Percentiles rank a stretch among this genome's conserved stretches.
Conservation (phyloP, 1,139 yeast species). For the Taphrina wiesneri region DNA sequence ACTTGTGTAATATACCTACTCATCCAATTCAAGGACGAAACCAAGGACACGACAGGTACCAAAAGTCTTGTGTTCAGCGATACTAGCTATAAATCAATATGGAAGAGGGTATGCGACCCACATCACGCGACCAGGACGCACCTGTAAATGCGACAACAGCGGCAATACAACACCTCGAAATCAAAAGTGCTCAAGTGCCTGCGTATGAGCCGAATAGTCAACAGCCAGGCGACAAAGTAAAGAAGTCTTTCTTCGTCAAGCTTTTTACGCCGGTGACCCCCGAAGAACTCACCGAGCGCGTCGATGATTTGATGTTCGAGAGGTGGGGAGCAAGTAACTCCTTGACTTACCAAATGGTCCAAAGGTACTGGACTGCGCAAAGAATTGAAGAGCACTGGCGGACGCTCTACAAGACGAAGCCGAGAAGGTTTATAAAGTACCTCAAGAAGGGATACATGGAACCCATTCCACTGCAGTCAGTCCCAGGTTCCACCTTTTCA, state of each 20-base stretch:
- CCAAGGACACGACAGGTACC: too few species aligned
- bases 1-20: neutral
- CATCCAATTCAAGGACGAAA: neutral
- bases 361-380: conserved; percentile 14
- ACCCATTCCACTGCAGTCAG: conserved; percentile 5
- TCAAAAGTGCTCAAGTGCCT: neutral
- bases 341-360: conserved; percentile 3
- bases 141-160: neutral
- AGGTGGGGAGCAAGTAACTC: conserved; percentile 7
- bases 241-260: conserved; percentile 3
- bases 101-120: neutral
- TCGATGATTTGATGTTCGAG: conserved; percentile 8
- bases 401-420: neutral
- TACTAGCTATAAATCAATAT: neutral
- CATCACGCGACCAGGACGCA: neutral
- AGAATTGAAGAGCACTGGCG: conserved; percentile 12
- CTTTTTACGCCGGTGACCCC: neutral
- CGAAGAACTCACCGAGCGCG: neutral
- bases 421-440: conserved; percentile 1
- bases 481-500: too few species aligned
- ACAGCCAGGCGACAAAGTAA: neutral
- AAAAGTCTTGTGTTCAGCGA: neutral
- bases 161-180: neutral
- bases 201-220: neutral
- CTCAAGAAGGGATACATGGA: conserved; percentile 14